Evolutionary conservation across 129 eudicot genomes (phyloP).

Genomic region (Logfia minima): DNA sequence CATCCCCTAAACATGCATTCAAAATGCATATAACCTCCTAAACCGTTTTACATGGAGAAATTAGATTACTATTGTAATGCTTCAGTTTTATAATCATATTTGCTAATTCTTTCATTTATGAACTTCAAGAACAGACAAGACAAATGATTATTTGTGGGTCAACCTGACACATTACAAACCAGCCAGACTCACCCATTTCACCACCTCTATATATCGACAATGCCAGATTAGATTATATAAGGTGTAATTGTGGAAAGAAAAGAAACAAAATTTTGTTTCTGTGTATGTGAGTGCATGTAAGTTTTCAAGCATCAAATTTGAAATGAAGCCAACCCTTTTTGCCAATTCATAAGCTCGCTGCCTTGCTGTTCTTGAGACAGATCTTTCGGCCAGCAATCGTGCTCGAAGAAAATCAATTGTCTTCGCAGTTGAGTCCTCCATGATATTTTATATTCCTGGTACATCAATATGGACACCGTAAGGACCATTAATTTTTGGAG

Average conservation of each 20-base stretch:
- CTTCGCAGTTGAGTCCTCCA: constrained; percentile 67
- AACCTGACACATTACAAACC: background rate
- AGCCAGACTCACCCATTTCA: constrained; percentile 1
- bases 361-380: constrained; percentile 78
- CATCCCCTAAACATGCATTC: background rate
- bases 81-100: background rate
- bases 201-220: background rate
- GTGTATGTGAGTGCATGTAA: background rate
- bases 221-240: constrained; percentile 8
- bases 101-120: background rate
- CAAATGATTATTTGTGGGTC: background rate
- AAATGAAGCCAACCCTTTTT: constrained; percentile 64
- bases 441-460: constrained; percentile 46
- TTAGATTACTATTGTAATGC: background rate
- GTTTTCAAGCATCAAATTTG: constrained; percentile 15
- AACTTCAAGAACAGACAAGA: background rate
- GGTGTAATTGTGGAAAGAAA: constrained; percentile 6
- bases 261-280: background rate
- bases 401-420: constrained; percentile 92
- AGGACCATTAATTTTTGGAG: constrained; percentile 12
- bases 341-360: constrained; percentile 84
- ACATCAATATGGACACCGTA: constrained; percentile 15
- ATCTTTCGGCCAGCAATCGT: constrained; percentile 77
- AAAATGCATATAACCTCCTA: background rate
- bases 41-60: background rate